These are phyloP conservation scores for Lodderomyces elongisporus DNA, from an alignment of 1,139 yeast species.

Conservation along the genomic window DNA sequence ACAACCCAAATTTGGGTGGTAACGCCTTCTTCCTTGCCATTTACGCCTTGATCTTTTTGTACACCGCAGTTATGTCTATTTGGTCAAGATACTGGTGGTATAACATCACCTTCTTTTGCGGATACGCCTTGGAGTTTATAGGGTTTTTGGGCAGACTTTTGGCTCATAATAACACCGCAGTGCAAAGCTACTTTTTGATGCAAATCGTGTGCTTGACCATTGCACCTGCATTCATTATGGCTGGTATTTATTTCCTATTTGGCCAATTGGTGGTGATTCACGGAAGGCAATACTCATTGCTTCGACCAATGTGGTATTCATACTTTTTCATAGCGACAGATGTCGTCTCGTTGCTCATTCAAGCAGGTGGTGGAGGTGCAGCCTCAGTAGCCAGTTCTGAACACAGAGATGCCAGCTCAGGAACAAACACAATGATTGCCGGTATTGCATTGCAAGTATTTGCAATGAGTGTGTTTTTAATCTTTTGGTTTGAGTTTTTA, in stretches of 20 bases:
- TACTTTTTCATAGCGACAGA: conserved; percentile 66
- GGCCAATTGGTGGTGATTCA: conserved; percentile 70
- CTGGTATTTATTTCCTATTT: conserved; percentile 72
- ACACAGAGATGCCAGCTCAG: conserved; percentile 38
- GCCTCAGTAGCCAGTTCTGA: conserved; percentile 50
- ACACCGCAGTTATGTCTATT: conserved; percentile 19
- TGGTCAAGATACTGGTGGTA: conserved; percentile 71
- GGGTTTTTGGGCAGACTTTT: conserved; percentile 65
- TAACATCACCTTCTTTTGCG: conserved; percentile 55
- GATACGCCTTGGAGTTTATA: conserved; percentile 56
- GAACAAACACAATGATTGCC: conserved; percentile 74
- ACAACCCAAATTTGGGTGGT: conserved; percentile 18
- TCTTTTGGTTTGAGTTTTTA: conserved; percentile 52
- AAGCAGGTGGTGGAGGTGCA: conserved; percentile 84
- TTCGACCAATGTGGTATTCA: conserved; percentile 74
- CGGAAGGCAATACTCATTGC: conserved; percentile 55
- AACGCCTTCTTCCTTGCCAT: conserved; percentile 22
- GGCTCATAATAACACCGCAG: conserved; percentile 37
- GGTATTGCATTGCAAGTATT: conserved; percentile 78
- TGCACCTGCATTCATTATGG: conserved; percentile 89
- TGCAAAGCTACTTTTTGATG: conserved; percentile 45
- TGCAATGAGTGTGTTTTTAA: conserved; percentile 61
- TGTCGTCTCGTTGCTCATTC: conserved; percentile 63
- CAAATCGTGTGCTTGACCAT: conserved; percentile 71
- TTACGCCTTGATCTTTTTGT: conserved; percentile 19